A percentile compares a stretch with the other conserved stretches of the same genome.
These are phyloP conservation scores for Tricholoma saponaceum DNA, from an alignment of 768 basidiomycete species.

Conservation along the genomic window DNA sequence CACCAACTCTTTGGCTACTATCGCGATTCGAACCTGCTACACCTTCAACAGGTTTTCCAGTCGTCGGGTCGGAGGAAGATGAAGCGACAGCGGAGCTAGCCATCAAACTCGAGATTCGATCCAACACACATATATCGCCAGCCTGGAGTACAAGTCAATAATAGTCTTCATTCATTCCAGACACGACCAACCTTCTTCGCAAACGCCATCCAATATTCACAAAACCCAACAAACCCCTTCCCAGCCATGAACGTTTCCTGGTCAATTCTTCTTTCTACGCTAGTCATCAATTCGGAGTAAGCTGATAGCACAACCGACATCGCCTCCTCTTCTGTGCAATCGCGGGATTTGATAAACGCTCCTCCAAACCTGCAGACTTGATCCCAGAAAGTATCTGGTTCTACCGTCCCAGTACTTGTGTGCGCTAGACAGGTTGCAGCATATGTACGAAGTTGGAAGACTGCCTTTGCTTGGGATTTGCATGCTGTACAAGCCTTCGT, in stretches of 20 bases:
- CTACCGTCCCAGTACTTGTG: conserved; percentile 43
- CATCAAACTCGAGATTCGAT: conserved; percentile 25
- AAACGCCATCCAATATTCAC: conserved; percentile 69
- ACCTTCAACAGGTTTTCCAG: not conserved
- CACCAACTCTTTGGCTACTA: not conserved
- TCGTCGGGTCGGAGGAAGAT: conserved; percentile 7
- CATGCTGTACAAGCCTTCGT: conserved; percentile 33
- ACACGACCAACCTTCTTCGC: conserved; percentile 51
- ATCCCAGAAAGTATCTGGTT: conserved; percentile 64
- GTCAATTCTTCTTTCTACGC: conserved; percentile 34
- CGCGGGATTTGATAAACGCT: conserved; percentile 36
- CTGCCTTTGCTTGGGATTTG: conserved; percentile 18
- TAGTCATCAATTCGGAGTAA: conserved; percentile 40
- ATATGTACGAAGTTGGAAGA: conserved; percentile 38
- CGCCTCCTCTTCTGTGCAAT: conserved; percentile 26
- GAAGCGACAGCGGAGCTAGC: conserved; percentile 15
- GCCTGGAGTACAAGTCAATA: not conserved
- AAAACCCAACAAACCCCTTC: conserved; percentile 54
- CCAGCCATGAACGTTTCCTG: conserved; percentile 40
- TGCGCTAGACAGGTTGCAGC: conserved; percentile 41
- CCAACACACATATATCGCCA: not conserved
- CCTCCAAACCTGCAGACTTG: conserved; percentile 51
- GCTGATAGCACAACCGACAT: conserved; percentile 34
- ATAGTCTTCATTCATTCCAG: not conserved
- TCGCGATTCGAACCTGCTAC: not conserved